These are phyloP conservation scores for Capillidium rhysosporum DNA, from an alignment of 371 early-diverging fungal genomes.

Conservation along the genomic window DNA sequence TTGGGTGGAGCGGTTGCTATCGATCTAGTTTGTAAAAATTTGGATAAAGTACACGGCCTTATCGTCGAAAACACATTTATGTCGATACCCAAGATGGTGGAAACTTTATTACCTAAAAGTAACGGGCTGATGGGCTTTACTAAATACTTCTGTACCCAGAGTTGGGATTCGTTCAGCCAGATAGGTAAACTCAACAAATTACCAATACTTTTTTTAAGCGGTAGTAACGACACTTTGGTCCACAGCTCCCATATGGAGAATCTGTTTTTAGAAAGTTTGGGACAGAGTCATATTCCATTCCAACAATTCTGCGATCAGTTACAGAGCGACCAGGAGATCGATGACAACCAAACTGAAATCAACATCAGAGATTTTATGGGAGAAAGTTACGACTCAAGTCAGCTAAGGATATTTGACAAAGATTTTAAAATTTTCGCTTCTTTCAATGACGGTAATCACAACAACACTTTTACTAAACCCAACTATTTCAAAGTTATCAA, in stretches of 20 bases:
- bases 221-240: conserved; percentile 68
- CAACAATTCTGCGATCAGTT: conserved; percentile 14
- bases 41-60: conserved; percentile 36
- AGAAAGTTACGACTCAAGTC: too few species aligned
- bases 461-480: conserved; percentile 75
- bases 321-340: background rate
- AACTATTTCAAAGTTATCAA: conserved; percentile 13
- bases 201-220: conserved; percentile 72
- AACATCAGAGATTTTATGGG: too few species aligned
- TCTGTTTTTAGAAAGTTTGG: conserved; percentile 17
- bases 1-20: conserved; percentile 95
- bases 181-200: conserved; percentile 42
- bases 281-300: too few species aligned
- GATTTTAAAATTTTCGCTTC: conserved; percentile 14
- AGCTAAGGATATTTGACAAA: background rate
- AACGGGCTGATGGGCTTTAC: conserved; percentile 15
- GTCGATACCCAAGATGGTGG: conserved; percentile 71
- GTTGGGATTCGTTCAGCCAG: conserved; percentile 61
- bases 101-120: conserved; percentile 44
- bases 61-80: conserved; percentile 92
- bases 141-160: conserved; percentile 49
- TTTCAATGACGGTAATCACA: conserved; percentile 68
- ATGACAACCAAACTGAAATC: too few species aligned
- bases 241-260: conserved; percentile 69
- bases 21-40: conserved; percentile 54